Base-by-base conservation (phyloP, 208 protist genomes). In the Sergeia podlipaevii region DNA sequence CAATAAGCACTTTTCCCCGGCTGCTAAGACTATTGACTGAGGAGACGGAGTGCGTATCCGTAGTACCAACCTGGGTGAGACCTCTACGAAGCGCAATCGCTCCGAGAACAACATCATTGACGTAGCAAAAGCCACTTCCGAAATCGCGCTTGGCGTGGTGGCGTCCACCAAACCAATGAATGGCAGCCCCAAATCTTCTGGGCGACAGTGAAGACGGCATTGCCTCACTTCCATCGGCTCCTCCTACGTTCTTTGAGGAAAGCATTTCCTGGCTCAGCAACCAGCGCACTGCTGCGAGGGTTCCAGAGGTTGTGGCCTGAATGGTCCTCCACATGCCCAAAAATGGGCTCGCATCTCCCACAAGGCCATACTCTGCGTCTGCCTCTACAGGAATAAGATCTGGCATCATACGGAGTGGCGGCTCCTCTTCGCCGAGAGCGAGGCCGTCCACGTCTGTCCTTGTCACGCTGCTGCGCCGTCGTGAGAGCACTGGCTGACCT, bases 51-150 rank as follows among this genome's bases (percentile, higher is more conserved):
- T n/a, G n/a, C n/a, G n/a, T n/a, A n/a, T n/a, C n/a, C n/a, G n/a
- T n/a, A n/a, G n/a, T n/a, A n/a, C n/a, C n/a, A n/a, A n/a, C n/a
- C 17, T 18, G 29, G 8, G 61, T 44, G 30, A 83, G 64, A 18
- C 57, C 29, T 11, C 97, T 97, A 23, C 98, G 78, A 17, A 99
- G 80, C 58, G 99, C 96, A 6, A 99, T 57, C 46, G 99, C 99
- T 2, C 56, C 97, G 15, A 99, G 72, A 11, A 99, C 98, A 42
- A 99, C 98, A 74, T 99, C 98, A 68, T 99, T 99, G 23, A 98
- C 76, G 67, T 99, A 99, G 80, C 98, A 99, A 65, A 99, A 99
- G 4, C 97, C 98, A 32, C 63, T 74, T 4, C 93, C 90, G 51
- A 81, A 76, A 33, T 49, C 42, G 23, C 77, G 89, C 38, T 92